Base-by-base conservation (phyloP, 1,284 basidiomycete genomes). In the Trichosporon faecale region DNA sequence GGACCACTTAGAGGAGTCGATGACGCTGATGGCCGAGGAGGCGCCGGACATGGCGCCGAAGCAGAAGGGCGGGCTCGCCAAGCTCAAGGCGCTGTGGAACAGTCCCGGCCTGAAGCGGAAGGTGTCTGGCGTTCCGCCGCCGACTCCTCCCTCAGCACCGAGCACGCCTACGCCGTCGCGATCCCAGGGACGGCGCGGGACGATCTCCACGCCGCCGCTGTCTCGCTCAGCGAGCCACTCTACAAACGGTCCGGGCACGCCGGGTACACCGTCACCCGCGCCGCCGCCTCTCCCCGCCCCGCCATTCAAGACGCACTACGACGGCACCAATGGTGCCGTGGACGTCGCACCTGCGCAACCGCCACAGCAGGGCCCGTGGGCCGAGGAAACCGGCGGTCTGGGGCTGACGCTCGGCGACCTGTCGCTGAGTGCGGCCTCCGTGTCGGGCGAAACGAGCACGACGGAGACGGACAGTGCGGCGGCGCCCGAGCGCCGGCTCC, bases 1-100 rank as follows among this genome's bases (percentile, higher is more conserved):
- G 1, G 95, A 98, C 82, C 95, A 96, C 78, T 84, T 98, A 35
- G 92, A 90, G 21, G 96, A 98, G 77, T 95, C 95, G 1, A 85
- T 98, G 74, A 91, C 86, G 63, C 85, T 92, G 60, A 87, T 87
- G 44, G 57, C 57, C 18, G 57, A 61, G 16, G 57, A 31, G 8
- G 57, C 57, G 27, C 27, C 27, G 29, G 27, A 29, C 5, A 23
- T 31, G 57, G 33, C 57, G 31, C 57, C 57, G 57, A 61, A 61
- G 57, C 57, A 61, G 57, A 61, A 61, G 18, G 57, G 57, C 57
- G 57, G 57, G 5, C 18, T 61, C 3, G 57, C 68, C 3, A 57
- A 66, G 23, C 55, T 44, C 25, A 27, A 46, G 27, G 60, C 64
- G 29, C 66, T 64, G 27, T 64, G 52, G 52, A 52, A 44, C 25